Base-by-base conservation (phyloP, 2,329 filamentous ascomycete species). In the Penicillium olsonii region DNA sequence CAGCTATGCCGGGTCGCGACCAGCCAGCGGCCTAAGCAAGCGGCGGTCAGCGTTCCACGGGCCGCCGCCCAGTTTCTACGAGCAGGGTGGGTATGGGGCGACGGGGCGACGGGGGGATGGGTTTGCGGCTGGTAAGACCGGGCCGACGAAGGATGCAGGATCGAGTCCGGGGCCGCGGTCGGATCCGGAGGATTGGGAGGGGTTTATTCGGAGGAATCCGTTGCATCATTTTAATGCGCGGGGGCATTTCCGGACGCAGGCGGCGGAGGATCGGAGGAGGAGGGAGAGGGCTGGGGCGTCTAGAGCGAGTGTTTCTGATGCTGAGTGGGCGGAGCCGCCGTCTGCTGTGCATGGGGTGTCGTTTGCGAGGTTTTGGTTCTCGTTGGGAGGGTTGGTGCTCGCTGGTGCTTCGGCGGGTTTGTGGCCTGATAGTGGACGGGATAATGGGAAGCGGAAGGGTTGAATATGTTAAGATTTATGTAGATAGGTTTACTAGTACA, bases 1-100 rank as follows among this genome's bases (percentile, higher is more conserved):
- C 60, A 73, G 74, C 31, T 77, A 80, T 59, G 77, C 75, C 29
- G 78, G 77, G 1, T 75, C 87, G 1, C 83, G 94, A 0, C 85
- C 92, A 0, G 84, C 94, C 0, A 90, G 84, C 1, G 94, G 94
- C 0, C 76, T 99, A 26, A 91, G 86, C 67, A 82, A 87, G 34
- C 82, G 92, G 19, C 79, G 90, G 2, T 83, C 84, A 2, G 79
- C 85, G 4, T 96, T 95, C 70, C 83, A 82, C 17, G 92, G 92
- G 0, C 92, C 94, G 3, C 92, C 94, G 42, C 92, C 92, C 0
- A 89, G 84, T 56, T 97, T 96, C 75, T 96, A 90, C 71, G 81
- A 86, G 15, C 85, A 81, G 53, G 91, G 90, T 4, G 90, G 88
- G 3, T 95, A 90, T 81, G 89, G 88, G 40, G 68, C 74, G 2